Percentiles rank a stretch among this genome's conserved stretches.
Evolutionary conservation across 2,329 filamentous ascomycete species (phyloP).

Genomic region (Ophiostoma triangulosporum): DNA sequence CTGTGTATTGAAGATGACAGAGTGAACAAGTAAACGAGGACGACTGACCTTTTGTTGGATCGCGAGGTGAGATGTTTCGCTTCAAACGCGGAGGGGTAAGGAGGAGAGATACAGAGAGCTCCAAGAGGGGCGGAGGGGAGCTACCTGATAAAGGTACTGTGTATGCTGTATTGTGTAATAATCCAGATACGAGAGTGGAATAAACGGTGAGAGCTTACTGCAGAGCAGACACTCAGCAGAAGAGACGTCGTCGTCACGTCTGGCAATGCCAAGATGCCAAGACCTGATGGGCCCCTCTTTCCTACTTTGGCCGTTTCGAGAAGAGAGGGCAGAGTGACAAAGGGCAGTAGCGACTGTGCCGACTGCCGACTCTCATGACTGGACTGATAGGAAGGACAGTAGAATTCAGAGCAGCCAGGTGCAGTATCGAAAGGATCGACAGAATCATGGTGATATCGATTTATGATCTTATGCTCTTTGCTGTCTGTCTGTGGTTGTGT

Average conservation of each 20-base stretch:
- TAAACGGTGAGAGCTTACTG: too few species aligned
- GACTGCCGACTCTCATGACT: neutral
- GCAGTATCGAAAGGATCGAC: too few species aligned
- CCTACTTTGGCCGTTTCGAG: constrained; percentile 3
- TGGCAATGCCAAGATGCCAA: constrained; percentile 14
- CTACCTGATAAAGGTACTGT: neutral
- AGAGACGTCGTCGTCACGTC: constrained; percentile 4
- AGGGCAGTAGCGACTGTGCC: neutral
- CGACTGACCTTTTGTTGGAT: neutral
- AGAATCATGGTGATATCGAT: too few species aligned
- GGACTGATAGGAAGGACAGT: too few species aligned
- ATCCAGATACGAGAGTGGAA: neutral
- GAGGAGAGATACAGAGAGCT: neutral
- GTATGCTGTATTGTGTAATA: neutral
- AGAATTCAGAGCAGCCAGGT: too few species aligned
- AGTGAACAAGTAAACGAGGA: too few species aligned
- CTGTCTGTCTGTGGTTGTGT: too few species aligned
- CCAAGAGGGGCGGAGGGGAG: neutral
- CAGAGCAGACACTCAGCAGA: neutral
- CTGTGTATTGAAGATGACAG: neutral
- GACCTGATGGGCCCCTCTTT: constrained; percentile 11
- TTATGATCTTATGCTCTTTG: too few species aligned
- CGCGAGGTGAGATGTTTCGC: neutral
- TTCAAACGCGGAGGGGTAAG: neutral
- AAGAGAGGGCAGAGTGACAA: neutral